phyloP scores from a whole-genome alignment of 345 rosid species.

The Corchorus capsularis region DNA sequence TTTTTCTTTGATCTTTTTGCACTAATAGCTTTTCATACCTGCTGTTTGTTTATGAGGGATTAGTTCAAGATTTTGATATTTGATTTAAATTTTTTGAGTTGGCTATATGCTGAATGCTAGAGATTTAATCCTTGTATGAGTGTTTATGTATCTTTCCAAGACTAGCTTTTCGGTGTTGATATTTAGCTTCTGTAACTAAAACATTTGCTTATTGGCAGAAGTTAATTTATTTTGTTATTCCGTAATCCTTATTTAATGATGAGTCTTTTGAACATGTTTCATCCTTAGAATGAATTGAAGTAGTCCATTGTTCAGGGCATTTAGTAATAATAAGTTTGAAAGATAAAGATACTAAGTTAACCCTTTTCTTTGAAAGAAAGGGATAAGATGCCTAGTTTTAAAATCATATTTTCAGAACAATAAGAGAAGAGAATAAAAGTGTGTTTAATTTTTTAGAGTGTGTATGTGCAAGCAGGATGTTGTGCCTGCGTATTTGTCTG shows the following conservation, averaged over 20 bases:
- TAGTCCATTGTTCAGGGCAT: neutral
- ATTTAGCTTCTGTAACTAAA: neutral
- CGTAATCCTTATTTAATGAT: neutral
- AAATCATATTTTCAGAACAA: neutral
- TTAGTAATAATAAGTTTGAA: too few relatives aligned
- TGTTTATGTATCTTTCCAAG: neutral
- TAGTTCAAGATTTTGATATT: neutral
- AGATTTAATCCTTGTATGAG: neutral
- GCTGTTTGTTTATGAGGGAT: neutral
- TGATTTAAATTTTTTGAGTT: neutral
- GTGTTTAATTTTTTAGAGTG: neutral
- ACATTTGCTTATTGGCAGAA: neutral
- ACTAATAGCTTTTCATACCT: neutral
- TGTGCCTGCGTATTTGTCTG: neutral
- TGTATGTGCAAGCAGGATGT: neutral
- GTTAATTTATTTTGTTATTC: neutral
- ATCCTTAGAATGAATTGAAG: too few relatives aligned
- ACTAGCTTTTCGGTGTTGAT: neutral
- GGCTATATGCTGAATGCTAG: neutral
- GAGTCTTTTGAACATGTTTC: too few relatives aligned
- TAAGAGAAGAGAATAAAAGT: neutral
- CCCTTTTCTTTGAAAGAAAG: neutral
- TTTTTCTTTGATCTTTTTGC: neutral
- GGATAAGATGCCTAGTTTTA: neutral
- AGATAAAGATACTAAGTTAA: too few relatives aligned